A percentile compares a stretch with the other conserved stretches of the same genome.
These are phyloP conservation scores for Phytophthora europaea DNA, from an alignment of 352 stramenopile genomes.

Conservation along the genomic window DNA sequence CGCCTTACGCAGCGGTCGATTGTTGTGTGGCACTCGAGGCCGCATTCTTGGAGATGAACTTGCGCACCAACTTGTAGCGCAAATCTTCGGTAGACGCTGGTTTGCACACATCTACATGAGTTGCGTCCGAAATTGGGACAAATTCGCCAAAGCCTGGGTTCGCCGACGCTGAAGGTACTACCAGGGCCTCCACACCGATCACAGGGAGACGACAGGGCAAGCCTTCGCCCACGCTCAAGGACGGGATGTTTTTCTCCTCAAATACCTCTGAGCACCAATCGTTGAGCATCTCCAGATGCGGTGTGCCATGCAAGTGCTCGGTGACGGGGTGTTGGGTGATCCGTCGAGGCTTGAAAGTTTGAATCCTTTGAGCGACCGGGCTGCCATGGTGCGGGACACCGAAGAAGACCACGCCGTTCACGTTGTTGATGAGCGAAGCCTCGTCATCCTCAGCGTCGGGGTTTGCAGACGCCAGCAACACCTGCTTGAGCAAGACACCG, in stretches of 20 bases:
- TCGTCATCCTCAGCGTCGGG: conserved; percentile 13
- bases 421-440: conserved; percentile 58
- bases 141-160: conserved; percentile 84
- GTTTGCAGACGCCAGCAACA: conserved; percentile 65
- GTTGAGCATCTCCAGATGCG: conserved; percentile 83
- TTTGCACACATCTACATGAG: conserved; percentile 87
- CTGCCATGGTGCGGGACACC: conserved; percentile 85
- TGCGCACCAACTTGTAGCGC: conserved; percentile 67
- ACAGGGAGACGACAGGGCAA: conserved; percentile 71
- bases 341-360: conserved; percentile 58
- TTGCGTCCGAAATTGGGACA: conserved; percentile 61
- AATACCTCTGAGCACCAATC: conserved; percentile 75
- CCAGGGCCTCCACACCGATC: conserved; percentile 76
- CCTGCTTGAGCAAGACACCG: conserved; percentile 85
- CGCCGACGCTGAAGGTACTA: conserved; percentile 72
- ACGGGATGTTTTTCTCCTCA: conserved; percentile 56
- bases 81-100: conserved; percentile 61
- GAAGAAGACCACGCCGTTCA: conserved; percentile 84
- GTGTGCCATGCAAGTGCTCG: conserved; percentile 79
- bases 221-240: conserved; percentile 77
- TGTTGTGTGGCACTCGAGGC: conserved; percentile 2
- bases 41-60: conserved; percentile 65
- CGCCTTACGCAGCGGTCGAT: conserved; percentile 18
- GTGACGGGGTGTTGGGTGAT: conserved; percentile 78
- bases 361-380: conserved; percentile 72